These are phyloP conservation scores for Cladosporium velox DNA, from an alignment of 2,329 filamentous ascomycete species.

Conservation along the genomic window DNA sequence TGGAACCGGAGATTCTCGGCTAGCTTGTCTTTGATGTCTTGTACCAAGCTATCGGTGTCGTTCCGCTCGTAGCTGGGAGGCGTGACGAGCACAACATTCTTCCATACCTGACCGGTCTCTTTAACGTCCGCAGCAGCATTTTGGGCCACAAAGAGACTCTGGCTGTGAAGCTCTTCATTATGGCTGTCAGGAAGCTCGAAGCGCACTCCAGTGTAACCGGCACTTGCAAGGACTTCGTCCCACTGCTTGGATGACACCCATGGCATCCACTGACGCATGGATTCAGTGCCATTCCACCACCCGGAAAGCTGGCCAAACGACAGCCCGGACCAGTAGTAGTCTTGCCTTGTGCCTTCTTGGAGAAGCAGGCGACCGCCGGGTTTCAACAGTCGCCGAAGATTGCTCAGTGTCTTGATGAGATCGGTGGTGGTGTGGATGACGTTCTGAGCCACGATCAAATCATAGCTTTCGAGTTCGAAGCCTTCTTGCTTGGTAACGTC, in stretches of 20 bases:
- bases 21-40: not conserved
- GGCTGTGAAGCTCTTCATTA: not conserved
- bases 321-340: slow-evolving; percentile 10
- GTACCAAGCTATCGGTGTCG: not conserved
- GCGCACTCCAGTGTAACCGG: slow-evolving; percentile 20
- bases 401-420: slow-evolving; percentile 24
- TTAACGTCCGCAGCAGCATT: not conserved
- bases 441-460: slow-evolving; percentile 31
- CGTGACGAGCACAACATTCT: not conserved
- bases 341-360: slow-evolving; percentile 5
- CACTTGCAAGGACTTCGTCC: slow-evolving; percentile 16
- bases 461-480: slow-evolving; percentile 34
- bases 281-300: slow-evolving; percentile 26
- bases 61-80: not conserved
- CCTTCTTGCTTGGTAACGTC: slow-evolving; percentile 37
- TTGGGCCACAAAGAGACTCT: not conserved
- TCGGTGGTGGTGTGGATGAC: slow-evolving; percentile 30
- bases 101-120: not conserved
- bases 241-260: slow-evolving; percentile 14
- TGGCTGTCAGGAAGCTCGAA: slow-evolving; percentile 12
- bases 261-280: slow-evolving; percentile 20
- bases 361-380: slow-evolving; percentile 26
- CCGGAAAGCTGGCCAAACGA: slow-evolving; percentile 24
- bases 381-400: slow-evolving; percentile 30
- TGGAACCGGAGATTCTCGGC: not conserved